Conservation (phyloP, 1,284 basidiomycete species). For the Rhodotorula mucilaginosa region DNA sequence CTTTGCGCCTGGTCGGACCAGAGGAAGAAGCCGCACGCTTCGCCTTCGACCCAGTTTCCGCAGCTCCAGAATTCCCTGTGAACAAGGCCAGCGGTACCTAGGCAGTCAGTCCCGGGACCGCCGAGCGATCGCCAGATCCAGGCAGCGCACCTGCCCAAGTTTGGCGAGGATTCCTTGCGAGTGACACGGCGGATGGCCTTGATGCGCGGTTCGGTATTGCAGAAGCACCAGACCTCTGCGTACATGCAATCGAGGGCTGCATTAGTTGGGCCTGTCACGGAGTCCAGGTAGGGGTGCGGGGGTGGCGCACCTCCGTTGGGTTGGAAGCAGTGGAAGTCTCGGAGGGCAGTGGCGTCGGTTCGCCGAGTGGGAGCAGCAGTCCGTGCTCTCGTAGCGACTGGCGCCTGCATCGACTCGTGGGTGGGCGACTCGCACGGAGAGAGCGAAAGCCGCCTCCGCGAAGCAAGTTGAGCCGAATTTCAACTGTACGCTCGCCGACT, state of each 20-base stretch:
- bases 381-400: too few relatives aligned
- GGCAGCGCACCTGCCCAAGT: conserved; percentile 16
- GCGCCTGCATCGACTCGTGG: too few relatives aligned
- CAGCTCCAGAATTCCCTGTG: conserved; percentile 26
- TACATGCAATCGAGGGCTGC: too few relatives aligned
- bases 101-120: too few relatives aligned
- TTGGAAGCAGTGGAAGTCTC: conserved; percentile 1
- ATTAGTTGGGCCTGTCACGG: too few relatives aligned
- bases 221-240: conserved; percentile 27
- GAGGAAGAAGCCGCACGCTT: conserved; percentile 16
- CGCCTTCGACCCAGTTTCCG: conserved; percentile 21
- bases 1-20: conserved; percentile 22
- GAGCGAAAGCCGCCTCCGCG: too few relatives aligned
- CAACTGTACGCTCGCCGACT: too few relatives aligned
- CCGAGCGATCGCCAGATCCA: too few relatives aligned
- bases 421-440: too few relatives aligned
- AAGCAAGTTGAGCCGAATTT: too few relatives aligned
- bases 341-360: too few relatives aligned
- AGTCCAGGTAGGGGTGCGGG: background rate
- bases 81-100: background rate
- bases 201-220: conserved; percentile 26
- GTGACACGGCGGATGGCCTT: conserved; percentile 21
- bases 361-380: too few relatives aligned
- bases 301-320: conserved; percentile 3
- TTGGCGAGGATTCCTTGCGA: conserved; percentile 20